phyloP scores from a whole-genome alignment of 495 filamentous ascomycete genomes.

The Eremomyces bilateralis region DNA sequence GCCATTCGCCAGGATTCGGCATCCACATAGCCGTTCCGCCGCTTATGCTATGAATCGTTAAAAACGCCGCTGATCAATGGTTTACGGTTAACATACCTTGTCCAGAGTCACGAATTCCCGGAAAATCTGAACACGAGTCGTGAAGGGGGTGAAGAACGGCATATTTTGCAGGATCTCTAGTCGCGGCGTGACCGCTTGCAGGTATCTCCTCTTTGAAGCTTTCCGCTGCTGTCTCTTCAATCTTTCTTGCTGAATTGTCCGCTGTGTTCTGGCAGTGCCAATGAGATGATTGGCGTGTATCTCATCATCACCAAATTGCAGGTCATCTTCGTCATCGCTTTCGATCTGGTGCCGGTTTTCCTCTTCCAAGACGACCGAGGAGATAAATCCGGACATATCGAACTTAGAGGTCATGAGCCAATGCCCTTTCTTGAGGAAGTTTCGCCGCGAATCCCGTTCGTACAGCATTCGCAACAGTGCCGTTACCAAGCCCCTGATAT shows the following conservation, averaged over 20 bases:
- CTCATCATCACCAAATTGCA: slow-evolving; percentile 24
- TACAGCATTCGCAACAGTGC: slow-evolving; percentile 77
- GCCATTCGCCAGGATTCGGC: slow-evolving; percentile 60
- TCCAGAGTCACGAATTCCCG: slow-evolving; percentile 74
- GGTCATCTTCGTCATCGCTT: slow-evolving; percentile 23
- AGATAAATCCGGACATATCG: slow-evolving; percentile 79
- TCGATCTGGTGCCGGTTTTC: slow-evolving; percentile 50
- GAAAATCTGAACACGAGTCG: slow-evolving; percentile 82
- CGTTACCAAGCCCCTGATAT: slow-evolving; percentile 61
- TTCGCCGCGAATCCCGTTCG: slow-evolving; percentile 76
- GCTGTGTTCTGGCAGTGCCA: slow-evolving; percentile 31
- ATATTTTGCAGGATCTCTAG: slow-evolving; percentile 86
- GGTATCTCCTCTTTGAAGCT: slow-evolving; percentile 38
- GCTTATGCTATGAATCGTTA: slow-evolving; percentile 11
- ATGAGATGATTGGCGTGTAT: slow-evolving; percentile 23
- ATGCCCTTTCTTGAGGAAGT: slow-evolving; percentile 58
- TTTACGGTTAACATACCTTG: slow-evolving; percentile 29
- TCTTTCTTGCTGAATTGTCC: slow-evolving; percentile 27
- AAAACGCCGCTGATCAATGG: background rate
- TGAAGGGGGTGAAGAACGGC: slow-evolving; percentile 92
- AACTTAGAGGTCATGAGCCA: slow-evolving; percentile 92
- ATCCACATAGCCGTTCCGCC: slow-evolving; percentile 56
- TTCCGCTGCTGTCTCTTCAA: slow-evolving; percentile 39
- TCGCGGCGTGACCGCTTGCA: slow-evolving; percentile 59
- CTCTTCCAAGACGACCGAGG: slow-evolving; percentile 72